phyloP scores from a whole-genome alignment of 495 filamentous ascomycete genomes.

The Pseudoneurospora amorphoporcata region DNA sequence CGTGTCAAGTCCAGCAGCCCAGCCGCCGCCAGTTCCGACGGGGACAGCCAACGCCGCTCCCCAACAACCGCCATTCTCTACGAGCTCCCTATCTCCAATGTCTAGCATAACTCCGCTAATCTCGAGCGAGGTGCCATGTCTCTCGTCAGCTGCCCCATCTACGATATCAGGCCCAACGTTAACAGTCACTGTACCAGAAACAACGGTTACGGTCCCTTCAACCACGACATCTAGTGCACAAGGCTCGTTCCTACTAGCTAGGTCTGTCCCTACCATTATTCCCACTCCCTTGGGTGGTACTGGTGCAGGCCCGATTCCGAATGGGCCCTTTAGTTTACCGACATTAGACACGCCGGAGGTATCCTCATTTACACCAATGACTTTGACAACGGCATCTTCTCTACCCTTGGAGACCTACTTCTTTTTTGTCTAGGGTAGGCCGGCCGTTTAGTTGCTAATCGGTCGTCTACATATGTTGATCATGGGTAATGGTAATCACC shows the following conservation, averaged over 20 bases:
- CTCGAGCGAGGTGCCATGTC: not conserved
- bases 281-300: not conserved
- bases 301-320: not conserved
- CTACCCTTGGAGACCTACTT: not conserved
- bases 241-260: not conserved
- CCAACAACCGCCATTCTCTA: not conserved
- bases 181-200: not conserved
- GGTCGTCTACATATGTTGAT: not conserved
- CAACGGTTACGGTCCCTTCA: not conserved
- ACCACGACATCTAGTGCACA: not conserved
- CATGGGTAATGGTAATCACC: not conserved
- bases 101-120: not conserved
- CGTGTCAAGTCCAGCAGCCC: not conserved
- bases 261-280: not conserved
- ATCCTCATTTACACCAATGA: not conserved
- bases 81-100: not conserved
- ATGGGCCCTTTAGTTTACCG: not conserved
- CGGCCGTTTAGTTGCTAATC: not conserved
- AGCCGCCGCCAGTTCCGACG: not conserved
- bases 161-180: not conserved
- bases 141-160: not conserved
- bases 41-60: not conserved
- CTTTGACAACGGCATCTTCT: not conserved
- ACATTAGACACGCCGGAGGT: not conserved
- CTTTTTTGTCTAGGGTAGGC: not conserved